Evolutionary conservation across 495 filamentous ascomycete species (phyloP).

Genomic region (Pseudevernia furfuracea): DNA sequence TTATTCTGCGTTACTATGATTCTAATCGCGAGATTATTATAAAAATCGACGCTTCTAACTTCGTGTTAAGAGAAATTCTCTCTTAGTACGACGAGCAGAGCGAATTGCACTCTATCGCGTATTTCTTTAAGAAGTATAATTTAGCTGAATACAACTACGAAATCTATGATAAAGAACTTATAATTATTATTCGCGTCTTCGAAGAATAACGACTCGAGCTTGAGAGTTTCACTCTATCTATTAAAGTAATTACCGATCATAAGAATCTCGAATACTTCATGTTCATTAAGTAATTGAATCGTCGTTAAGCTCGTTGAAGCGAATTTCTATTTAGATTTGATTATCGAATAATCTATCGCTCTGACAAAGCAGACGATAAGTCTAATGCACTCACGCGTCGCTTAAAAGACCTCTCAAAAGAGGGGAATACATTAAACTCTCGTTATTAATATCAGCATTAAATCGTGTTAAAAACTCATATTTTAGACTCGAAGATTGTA

Average conservation of each 20-base stretch:
- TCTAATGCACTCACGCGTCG: constrained; percentile 9
- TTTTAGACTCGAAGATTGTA: too few species aligned
- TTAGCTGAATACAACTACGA: constrained; percentile 31
- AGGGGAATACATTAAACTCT: too few species aligned
- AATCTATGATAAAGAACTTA: constrained; percentile 31
- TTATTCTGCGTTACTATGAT: not conserved
- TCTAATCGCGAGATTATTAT: not conserved
- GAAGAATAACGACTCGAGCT: constrained; percentile 23
- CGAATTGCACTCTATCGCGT: constrained; percentile 20
- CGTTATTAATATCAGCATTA: too few species aligned
- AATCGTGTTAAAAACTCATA: too few species aligned
- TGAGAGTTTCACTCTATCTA: not conserved
- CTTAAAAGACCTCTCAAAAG: too few species aligned
- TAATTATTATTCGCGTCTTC: constrained; percentile 17
- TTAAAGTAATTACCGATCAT: not conserved
- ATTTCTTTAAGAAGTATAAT: constrained; percentile 26
- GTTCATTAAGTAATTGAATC: too few species aligned
- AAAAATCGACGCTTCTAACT: constrained; percentile 14
- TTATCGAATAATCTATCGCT: too few species aligned
- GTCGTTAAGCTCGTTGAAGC: too few species aligned
- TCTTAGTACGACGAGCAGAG: constrained; percentile 5
- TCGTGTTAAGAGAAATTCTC: constrained; percentile 9
- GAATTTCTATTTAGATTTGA: too few species aligned
- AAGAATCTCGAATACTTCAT: too few species aligned
- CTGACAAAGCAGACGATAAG: too few species aligned